Evolutionary conservation across 2,329 filamentous ascomycete genomes (phyloP), one percentile per base, ranked within the genome.

Genomic region (Cryphonectria naterciae): DNA sequence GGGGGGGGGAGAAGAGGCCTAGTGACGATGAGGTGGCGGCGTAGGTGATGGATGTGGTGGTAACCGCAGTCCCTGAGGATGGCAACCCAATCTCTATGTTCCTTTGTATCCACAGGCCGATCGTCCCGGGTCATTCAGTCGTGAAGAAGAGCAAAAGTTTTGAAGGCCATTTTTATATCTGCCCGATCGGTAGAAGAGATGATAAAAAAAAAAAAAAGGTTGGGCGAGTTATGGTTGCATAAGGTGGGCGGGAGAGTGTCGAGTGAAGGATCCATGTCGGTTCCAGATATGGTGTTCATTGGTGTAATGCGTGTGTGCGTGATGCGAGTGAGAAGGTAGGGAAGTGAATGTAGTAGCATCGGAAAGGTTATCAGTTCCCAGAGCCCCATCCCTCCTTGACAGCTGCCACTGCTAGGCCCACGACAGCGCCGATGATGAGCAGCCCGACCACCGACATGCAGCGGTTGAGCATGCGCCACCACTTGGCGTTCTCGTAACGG

Each of bases 391-490:
- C 81, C 73, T 88, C 81, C 67, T 80, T 81, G n/a, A 85, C 79
- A 62, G 87, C 86, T 22, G 89, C 78, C 32, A 89, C 81, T 25
- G 83, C 82, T 64, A 90, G 82, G 15, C 85, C 84, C 43, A 85
- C 77, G 39, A 88, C 79, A 39, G 86, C 87, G 46, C 83, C 86
- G 28, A 89, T 79, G 43, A 89, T 82, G 63, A 89, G 77, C 5
- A 89, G 77, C 4, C 88, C 88, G 35, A 89, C 77, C 62, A 89
- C 75, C 37, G 87, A 85, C 87, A 90, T 89, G 74, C 83, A 82
- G 68, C 87, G 84, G 76, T 90, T 90, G 61, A 89, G 80, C 65
- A 83, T 85, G 69, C 88, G 83, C 88, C 88, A 90, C 88, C 88
- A 89, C 64, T 83, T 81, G 17, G 86, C 86, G 68, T 85, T 88